Evolutionary conservation across 345 rosid species (phyloP).

Genomic region (Lagerstroemia speciosa): DNA sequence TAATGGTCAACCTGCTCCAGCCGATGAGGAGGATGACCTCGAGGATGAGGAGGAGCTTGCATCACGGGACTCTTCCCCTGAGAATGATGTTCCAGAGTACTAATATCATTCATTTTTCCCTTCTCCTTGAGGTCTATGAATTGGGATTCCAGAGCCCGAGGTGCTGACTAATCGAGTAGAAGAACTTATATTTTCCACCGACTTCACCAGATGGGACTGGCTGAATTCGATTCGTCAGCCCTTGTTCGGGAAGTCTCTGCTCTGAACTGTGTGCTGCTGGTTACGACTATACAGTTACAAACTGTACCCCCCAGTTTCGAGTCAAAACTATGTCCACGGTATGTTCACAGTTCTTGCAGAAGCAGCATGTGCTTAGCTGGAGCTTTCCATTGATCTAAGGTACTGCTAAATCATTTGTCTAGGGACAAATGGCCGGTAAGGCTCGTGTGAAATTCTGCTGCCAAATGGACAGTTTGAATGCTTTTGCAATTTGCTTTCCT

Average conservation of each 20-base stretch:
- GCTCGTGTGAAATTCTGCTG: neutral
- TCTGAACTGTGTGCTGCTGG: neutral
- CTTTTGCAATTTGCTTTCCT: neutral
- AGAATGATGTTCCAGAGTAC: slow-evolving; percentile 40
- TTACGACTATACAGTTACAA: neutral
- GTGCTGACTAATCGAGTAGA: neutral
- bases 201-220: neutral
- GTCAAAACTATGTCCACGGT: neutral
- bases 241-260: neutral
- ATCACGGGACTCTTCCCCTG: slow-evolving; percentile 55
- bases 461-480: neutral
- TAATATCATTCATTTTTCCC: neutral
- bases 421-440: neutral
- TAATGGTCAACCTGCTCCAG: slow-evolving; percentile 65
- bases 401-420: neutral
- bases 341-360: neutral
- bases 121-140: neutral
- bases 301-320: neutral
- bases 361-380: neutral
- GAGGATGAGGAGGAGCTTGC: slow-evolving; percentile 65
- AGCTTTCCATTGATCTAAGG: neutral
- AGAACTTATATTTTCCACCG: neutral
- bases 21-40: slow-evolving; percentile 72
- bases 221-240: neutral
- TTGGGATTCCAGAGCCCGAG: neutral